Base-by-base conservation (phyloP, 257 asterid genomes). In the Rehmannia glutinosa region DNA sequence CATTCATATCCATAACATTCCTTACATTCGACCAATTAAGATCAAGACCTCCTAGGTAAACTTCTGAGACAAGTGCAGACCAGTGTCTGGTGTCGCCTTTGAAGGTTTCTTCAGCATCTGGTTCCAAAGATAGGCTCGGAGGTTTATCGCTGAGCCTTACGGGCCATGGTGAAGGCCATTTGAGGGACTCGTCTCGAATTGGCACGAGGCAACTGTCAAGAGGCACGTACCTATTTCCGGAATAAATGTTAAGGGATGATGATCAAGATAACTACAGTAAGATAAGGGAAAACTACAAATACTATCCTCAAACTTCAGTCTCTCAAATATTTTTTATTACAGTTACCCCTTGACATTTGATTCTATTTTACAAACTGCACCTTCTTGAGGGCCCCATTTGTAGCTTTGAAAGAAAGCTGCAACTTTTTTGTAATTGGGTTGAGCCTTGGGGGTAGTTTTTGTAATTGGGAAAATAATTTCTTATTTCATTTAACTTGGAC, bases 131-230 rank as follows among this genome's bases (percentile, higher is more conserved):
- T 65, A 94, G 78, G 73, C 83, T 83, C 59, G 71, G 74, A 62
- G 97, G 99, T 75, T 72, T 77, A n/a, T 64, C 76, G 9, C 46
- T 73, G 54, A 94, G 95, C 86, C 98, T 85, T 69, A 78, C 66
- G 5, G 99, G 99, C 99, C 99, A 94, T 38, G 89, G 72, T 11
- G 89, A 75, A 51, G 98, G 98, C 98, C 97, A 91, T 66, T 73
- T 54, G 54, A 62, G 45, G 62, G 77, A 64, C 24, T 77, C 75
- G 10, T 28, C 78, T 41, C 80, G 72, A 27, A 83, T 75, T 20
- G 88, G 87, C 30, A 76, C 87, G 50, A 94, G 84, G 71, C 98
- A 94, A 75, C 79, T 66, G 36, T 94, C 98, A 49, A 91, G 83
- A 63, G 83, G 97, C 38, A 53, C 74, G 20, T 91, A 91, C 99